A percentile compares a stretch with the other conserved stretches of the same genome.
phyloP scores from a whole-genome alignment of 345 rosid species.

The Hypericum perforatum region DNA sequence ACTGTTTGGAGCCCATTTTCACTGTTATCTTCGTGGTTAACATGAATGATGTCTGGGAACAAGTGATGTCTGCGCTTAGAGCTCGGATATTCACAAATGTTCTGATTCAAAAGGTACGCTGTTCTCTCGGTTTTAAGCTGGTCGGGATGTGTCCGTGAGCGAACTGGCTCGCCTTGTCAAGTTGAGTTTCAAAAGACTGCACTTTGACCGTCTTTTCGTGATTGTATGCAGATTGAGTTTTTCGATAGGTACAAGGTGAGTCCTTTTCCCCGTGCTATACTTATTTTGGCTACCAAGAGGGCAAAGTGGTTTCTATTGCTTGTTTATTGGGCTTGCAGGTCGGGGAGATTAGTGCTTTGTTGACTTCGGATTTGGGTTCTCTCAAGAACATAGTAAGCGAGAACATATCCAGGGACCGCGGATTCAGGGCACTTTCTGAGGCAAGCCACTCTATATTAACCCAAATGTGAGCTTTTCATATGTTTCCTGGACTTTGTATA shows the following conservation, averaged over 20 bases:
- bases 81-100: constrained; percentile 74
- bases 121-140: not conserved
- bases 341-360: constrained; percentile 74
- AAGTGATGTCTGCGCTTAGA: constrained; percentile 67
- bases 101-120: constrained; percentile 68
- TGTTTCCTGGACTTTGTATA: constrained; percentile 22
- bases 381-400: constrained; percentile 70
- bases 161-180: not conserved
- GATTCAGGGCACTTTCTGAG: constrained; percentile 96
- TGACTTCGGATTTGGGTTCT: constrained; percentile 88
- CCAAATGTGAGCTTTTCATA: constrained; percentile 46
- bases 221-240: constrained; percentile 59
- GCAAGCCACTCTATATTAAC: constrained; percentile 67
- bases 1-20: constrained; percentile 69
- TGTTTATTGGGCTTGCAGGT: constrained; percentile 35
- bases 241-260: constrained; percentile 78
- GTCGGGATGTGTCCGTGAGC: too few relatives aligned
- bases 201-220: not conserved
- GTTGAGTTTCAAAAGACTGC: not conserved
- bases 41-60: constrained; percentile 71
- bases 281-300: too few relatives aligned
- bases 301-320: not conserved
- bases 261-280: too few relatives aligned
- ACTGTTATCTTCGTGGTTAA: constrained; percentile 71
- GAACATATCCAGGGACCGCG: constrained; percentile 91